Percentiles rank a stretch among this genome's conserved stretches.
These are phyloP conservation scores for Exophiala xenobiotica DNA, from an alignment of 2,329 filamentous ascomycete species.

Conservation along the genomic window DNA sequence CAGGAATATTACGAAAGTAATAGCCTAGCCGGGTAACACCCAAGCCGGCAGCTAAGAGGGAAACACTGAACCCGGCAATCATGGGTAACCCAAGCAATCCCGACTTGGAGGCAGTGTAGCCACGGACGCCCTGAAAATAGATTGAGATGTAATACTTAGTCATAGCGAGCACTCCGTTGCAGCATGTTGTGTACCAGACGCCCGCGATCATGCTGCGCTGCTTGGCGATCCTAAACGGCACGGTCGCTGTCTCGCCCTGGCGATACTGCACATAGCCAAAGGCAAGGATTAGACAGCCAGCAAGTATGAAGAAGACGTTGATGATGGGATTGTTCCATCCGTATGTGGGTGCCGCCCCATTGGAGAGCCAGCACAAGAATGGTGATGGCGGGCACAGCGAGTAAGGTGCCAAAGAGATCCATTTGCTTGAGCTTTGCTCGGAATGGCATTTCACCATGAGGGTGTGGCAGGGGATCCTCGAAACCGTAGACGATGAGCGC, in stretches of 20 bases:
- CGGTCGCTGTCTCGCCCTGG: conserved; percentile 34
- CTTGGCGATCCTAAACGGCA: conserved; percentile 38
- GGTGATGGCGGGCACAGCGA: conserved; percentile 37
- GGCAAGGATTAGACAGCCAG: conserved; percentile 30
- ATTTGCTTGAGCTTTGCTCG: conserved; percentile 34
- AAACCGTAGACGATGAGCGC: conserved; percentile 32
- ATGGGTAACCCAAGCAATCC: conserved; percentile 16
- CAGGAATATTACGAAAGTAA: conserved; percentile 22
- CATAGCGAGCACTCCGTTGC: conserved; percentile 14
- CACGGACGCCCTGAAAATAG: conserved; percentile 37
- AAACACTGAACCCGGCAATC: conserved; percentile 16
- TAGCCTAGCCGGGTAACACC: conserved; percentile 13
- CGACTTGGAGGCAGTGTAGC: conserved; percentile 13
- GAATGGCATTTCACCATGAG: conserved; percentile 23
- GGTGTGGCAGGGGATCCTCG: conserved; percentile 17
- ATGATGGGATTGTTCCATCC: conserved; percentile 34
- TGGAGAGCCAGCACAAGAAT: conserved; percentile 32
- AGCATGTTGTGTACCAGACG: conserved; percentile 15
- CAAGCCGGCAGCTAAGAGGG: conserved; percentile 7
- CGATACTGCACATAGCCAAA: conserved; percentile 36
- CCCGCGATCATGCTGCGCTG: conserved; percentile 28
- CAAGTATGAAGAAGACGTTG: conserved; percentile 34
- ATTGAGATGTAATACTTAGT: conserved; percentile 34
- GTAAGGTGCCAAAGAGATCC: conserved; percentile 36
- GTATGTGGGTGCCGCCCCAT: conserved; percentile 39